Evolutionary conservation across 2,329 filamentous ascomycete genomes (phyloP).

Genomic region (Botryotinia globosa): DNA sequence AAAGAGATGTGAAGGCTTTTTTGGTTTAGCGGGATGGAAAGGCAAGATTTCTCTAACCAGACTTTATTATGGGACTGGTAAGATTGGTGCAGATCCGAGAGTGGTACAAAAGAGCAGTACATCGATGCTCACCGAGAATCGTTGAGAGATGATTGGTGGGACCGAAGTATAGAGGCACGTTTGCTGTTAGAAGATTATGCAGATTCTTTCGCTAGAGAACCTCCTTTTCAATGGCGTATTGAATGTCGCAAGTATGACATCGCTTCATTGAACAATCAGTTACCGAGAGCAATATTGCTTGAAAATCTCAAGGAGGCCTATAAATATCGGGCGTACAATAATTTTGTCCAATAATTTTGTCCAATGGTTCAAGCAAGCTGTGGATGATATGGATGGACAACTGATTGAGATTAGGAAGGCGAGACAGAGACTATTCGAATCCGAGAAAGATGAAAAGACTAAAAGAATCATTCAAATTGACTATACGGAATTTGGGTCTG

Average conservation of each 20-base stretch:
- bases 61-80: background rate
- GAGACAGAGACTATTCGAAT: background rate
- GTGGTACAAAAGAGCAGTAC: too few relatives aligned
- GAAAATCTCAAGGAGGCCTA: background rate
- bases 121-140: background rate
- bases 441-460: background rate
- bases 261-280: background rate
- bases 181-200: background rate
- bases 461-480: background rate
- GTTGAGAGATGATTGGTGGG: background rate
- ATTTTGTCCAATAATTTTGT: background rate
- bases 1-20: background rate
- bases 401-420: background rate
- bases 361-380: background rate
- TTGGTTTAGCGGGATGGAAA: background rate
- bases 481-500: background rate
- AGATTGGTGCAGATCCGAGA: too few relatives aligned
- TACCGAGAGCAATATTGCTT: background rate
- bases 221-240: background rate
- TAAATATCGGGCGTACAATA: background rate
- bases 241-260: background rate
- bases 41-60: background rate
- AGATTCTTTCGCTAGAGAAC: background rate
- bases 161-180: background rate
- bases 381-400: background rate